Evolutionary conservation across 345 rosid species (phyloP), one percentile per base, ranked within the genome.

Genomic region (Gossypium ekmanianum): DNA sequence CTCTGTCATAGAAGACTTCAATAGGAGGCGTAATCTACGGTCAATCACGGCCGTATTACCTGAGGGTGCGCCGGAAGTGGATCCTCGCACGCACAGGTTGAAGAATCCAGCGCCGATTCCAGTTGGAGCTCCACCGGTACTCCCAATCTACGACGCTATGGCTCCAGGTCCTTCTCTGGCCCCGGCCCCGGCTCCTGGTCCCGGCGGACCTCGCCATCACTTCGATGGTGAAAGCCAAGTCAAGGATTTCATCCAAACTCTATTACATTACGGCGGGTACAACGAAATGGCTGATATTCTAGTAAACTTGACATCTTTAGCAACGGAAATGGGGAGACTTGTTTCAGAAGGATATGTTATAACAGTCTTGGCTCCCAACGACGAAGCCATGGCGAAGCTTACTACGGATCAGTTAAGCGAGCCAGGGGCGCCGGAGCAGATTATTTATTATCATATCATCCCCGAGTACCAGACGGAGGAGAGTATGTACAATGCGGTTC

Each of bases 381-480:
- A 95, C 10, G 99, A 95, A 66, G 98, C 98, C 9, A 95, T 95
- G 99, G 97, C 97, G 18, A 95, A 92, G 83, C 84, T 95, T 1
- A 89, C 93, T 1, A 84, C 96, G 1, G 99, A 95, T 78, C 99
- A 93, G 73, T 65, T 95, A 5, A 95, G 97, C 56, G 99, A 95
- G 61, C 97, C 99, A 0, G 97, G 98, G 4, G 94, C 99, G 26
- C 99, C 99, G 10, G 99, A 95, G 70, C 96, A 93, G 88, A 95
- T 95, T 8, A 77, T 91, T 2, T 92, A 91, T 51, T 95, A 91
- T 78, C 99, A 95, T 43, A 82, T 95, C 14, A 85, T 95, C 20
- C 99, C 98, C 1, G 99, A 95, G 89, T 94, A 94, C 70, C 98
- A 94, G 68, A 94, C 98, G 0, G 98, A 94, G 47, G 98, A 94